A percentile compares a stretch with the other conserved stretches of the same genome.
phyloP scores from a whole-genome alignment of 495 filamentous ascomycete species.

The Penicillium daleae region DNA sequence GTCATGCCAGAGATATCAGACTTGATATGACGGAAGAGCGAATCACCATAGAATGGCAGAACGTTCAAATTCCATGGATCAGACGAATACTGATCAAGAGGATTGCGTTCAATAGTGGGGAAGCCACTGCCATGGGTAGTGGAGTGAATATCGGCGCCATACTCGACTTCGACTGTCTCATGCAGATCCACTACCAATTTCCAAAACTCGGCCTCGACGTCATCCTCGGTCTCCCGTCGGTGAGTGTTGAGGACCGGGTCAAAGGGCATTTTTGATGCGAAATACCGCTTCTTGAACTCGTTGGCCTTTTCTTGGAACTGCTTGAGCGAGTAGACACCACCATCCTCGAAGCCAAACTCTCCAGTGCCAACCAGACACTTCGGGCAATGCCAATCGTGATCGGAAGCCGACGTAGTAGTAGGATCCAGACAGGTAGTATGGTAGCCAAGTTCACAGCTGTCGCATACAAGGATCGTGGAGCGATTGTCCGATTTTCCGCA shows the following conservation, averaged over 20 bases:
- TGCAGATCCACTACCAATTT: constrained; percentile 87
- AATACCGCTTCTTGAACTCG: constrained; percentile 92
- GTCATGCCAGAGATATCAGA: constrained; percentile 99
- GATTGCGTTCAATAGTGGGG: constrained; percentile 91
- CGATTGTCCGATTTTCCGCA: constrained; percentile 84
- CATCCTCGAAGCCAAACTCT: constrained; percentile 97
- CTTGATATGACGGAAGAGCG: constrained; percentile 95
- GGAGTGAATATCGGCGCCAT: constrained; percentile 97
- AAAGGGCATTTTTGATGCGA: constrained; percentile 86
- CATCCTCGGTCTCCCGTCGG: constrained; percentile 85
- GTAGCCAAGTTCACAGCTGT: constrained; percentile 88
- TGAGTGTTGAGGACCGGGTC: constrained; percentile 82
- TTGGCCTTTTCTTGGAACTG: constrained; percentile 97
- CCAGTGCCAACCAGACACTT: constrained; percentile 94
- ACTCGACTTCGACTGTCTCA: constrained; percentile 96
- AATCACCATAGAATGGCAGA: constrained; percentile 86
- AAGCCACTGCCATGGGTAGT: constrained; percentile 98
- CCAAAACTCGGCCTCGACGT: constrained; percentile 98
- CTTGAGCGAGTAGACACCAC: constrained; percentile 90
- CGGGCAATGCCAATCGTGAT: constrained; percentile 95
- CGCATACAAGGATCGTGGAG: constrained; percentile 76
- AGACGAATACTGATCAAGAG: constrained; percentile 78
- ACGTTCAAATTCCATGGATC: constrained; percentile 98
- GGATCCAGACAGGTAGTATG: constrained; percentile 90
- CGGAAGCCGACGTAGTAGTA: constrained; percentile 73